Conservation (phyloP, 345 rosid genomes). For the Hibiscus trionum region DNA sequence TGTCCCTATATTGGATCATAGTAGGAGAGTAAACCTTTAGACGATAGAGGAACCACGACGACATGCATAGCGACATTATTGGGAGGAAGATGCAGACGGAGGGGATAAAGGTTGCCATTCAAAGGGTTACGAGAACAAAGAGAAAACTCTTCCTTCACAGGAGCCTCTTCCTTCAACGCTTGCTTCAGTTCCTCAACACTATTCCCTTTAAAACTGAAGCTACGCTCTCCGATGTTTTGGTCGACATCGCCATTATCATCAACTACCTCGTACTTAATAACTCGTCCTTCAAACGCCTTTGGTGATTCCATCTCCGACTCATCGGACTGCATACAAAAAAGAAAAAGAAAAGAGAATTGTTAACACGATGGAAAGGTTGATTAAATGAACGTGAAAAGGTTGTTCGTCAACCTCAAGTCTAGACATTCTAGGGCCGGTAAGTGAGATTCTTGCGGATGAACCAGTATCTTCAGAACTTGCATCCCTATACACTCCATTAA, state of each 20-base stretch:
- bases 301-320: constrained; percentile 25
- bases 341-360: not conserved
- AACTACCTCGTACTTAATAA: constrained; percentile 49
- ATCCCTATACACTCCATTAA: not conserved
- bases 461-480: constrained; percentile 15
- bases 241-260: constrained; percentile 47
- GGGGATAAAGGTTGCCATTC: constrained; percentile 71
- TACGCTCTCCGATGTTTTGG: constrained; percentile 31
- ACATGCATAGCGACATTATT: constrained; percentile 69
- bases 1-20: no score
- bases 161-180: constrained; percentile 56
- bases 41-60: constrained; percentile 55
- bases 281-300: constrained; percentile 49
- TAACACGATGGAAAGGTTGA: no score
- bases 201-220: constrained; percentile 56
- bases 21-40: constrained; percentile 27
- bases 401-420: constrained; percentile 29
- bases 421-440: not conserved
- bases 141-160: constrained; percentile 35
- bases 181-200: constrained; percentile 54
- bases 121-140: constrained; percentile 73
- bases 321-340: constrained; percentile 28
- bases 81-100: constrained; percentile 89
- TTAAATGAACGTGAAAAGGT: no score
- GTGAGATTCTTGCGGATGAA: constrained; percentile 32